These are phyloP conservation scores for Kwoniella dendrophila DNA, from an alignment of 768 basidiomycete genomes.

Conservation along the genomic window DNA sequence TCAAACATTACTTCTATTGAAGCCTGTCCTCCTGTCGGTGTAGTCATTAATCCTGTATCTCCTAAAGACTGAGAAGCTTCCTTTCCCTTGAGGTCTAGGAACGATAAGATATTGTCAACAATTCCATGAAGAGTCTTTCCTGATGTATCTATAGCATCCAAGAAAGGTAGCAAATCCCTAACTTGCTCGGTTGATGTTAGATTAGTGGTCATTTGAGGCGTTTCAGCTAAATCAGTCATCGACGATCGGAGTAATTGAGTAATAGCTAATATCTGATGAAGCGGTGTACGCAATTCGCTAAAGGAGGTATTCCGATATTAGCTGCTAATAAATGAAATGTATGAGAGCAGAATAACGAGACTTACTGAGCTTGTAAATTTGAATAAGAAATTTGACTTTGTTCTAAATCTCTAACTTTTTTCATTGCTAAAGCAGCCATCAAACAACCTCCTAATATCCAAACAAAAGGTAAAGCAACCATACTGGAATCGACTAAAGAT, in stretches of 20 bases:
- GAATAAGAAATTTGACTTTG: slow-evolving; percentile 48
- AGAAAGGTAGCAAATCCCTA: slow-evolving; percentile 44
- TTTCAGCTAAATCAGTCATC: slow-evolving; percentile 41
- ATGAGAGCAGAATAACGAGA: background rate
- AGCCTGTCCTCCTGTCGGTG: slow-evolving; percentile 20
- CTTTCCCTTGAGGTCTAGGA: slow-evolving; percentile 42
- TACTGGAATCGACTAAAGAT: slow-evolving; percentile 34
- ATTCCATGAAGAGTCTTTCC: slow-evolving; percentile 50
- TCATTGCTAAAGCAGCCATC: slow-evolving; percentile 42
- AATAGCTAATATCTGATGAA: slow-evolving; percentile 52
- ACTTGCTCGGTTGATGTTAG: slow-evolving; percentile 41
- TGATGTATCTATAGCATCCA: slow-evolving; percentile 52
- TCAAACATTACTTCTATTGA: slow-evolving; percentile 46
- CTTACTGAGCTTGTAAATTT: slow-evolving; percentile 53
- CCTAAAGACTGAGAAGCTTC: slow-evolving; percentile 22
- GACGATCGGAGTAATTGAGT: slow-evolving; percentile 44
- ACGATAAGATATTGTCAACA: slow-evolving; percentile 53
- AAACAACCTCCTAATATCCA: slow-evolving; percentile 43
- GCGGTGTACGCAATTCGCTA: slow-evolving; percentile 51
- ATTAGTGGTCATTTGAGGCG: slow-evolving; percentile 8
- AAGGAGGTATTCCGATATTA: too few species aligned
- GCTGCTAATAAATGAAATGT: too few species aligned
- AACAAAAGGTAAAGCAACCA: slow-evolving; percentile 35
- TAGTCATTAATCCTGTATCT: slow-evolving; percentile 8
- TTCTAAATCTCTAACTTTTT: slow-evolving; percentile 42